A percentile compares a stretch with the other conserved stretches of the same genome.
Evolutionary conservation across 1,139 yeast genomes (phyloP).

Genomic region (Saccharomycopsis hybrid): DNA sequence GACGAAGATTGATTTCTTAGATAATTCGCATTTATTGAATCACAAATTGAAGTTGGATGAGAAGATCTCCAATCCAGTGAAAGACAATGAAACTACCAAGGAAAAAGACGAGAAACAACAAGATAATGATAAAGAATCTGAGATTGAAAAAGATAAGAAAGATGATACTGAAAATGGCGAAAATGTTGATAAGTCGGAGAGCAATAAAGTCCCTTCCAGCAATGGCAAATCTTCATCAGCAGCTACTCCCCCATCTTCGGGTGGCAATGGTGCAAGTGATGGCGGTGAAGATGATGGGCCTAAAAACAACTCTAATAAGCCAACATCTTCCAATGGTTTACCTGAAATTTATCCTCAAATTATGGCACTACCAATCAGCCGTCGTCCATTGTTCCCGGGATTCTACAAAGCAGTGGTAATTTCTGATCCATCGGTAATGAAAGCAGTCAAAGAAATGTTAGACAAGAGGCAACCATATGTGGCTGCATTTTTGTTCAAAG

Average conservation of each 20-base stretch:
- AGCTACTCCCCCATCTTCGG: not conserved
- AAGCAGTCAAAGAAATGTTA: conserved; percentile 68
- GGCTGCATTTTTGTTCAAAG: conserved; percentile 74
- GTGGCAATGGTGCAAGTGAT: conserved; percentile 1
- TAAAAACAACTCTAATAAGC: not conserved
- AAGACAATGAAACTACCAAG: not conserved
- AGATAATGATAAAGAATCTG: not conserved
- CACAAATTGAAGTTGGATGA: too few species aligned
- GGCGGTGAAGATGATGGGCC: conserved; percentile 2
- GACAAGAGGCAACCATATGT: conserved; percentile 78
- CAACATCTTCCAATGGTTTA: conserved; percentile 18
- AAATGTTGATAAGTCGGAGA: not conserved
- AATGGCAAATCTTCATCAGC: conserved; percentile 1
- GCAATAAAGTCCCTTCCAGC: not conserved
- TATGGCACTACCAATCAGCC: conserved; percentile 51
- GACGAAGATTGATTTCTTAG: too few species aligned
- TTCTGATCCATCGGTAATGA: conserved; percentile 78
- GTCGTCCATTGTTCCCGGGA: conserved; percentile 57
- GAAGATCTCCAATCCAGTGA: too few species aligned
- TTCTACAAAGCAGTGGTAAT: conserved; percentile 68
- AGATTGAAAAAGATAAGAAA: not conserved
- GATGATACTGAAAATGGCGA: not conserved
- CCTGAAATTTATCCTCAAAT: conserved; percentile 54
- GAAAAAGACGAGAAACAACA: not conserved
- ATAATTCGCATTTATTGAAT: too few species aligned